phyloP scores from a whole-genome alignment of 805 yeast genomes.

The Suhomyces kilbournensis region DNA sequence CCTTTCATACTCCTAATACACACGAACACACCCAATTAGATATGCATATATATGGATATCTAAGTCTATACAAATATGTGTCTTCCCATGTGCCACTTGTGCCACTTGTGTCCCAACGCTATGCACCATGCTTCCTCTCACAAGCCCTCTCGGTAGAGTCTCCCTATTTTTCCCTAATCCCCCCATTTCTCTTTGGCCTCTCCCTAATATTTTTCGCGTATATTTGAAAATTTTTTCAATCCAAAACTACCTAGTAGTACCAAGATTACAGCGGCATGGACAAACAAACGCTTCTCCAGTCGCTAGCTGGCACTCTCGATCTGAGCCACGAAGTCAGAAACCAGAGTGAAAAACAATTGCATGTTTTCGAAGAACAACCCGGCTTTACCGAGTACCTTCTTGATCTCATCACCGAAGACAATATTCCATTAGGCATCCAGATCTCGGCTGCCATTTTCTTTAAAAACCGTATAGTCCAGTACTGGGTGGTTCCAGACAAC shows the following conservation, averaged over 20 bases:
- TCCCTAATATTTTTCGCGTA: background rate
- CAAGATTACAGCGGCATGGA: conserved; percentile 35
- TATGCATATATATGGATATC: too few relatives aligned
- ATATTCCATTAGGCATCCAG: conserved; percentile 42
- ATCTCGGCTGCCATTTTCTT: conserved; percentile 43
- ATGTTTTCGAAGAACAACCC: conserved; percentile 50
- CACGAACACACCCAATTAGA: background rate
- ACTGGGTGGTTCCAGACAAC: conserved; percentile 38
- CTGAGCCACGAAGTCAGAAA: conserved; percentile 49
- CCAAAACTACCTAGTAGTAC: background rate
- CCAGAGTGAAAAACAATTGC: conserved; percentile 51
- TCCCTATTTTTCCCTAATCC: background rate
- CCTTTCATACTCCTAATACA: background rate
- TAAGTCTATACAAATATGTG: too few relatives aligned
- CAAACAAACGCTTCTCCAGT: conserved; percentile 46
- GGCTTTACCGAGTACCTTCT: conserved; percentile 58
- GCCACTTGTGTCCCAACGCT: too few relatives aligned
- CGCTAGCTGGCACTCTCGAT: conserved; percentile 55
- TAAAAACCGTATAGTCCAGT: conserved; percentile 38
- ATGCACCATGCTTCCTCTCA: too few relatives aligned
- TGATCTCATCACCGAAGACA: conserved; percentile 46
- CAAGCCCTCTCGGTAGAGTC: background rate
- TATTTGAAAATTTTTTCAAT: background rate
- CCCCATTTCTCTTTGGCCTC: background rate
- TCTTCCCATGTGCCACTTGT: too few relatives aligned